Percentiles rank a stretch among this genome's conserved stretches.
Evolutionary conservation across 441 rosid genomes (phyloP).

Genomic region (Pelargonium australe): DNA sequence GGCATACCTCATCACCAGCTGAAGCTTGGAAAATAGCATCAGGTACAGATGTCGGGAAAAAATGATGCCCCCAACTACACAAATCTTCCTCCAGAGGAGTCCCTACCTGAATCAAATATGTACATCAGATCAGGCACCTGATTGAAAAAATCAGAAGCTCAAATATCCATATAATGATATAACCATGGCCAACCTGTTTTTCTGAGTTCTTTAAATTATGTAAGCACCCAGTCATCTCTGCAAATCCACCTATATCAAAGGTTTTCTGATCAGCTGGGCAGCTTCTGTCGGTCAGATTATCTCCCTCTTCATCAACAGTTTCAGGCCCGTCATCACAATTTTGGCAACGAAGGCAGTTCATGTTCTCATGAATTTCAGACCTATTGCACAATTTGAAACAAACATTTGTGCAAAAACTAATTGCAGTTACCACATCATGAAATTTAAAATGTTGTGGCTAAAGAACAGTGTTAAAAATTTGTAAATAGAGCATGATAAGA

Average conservation of each 20-base stretch:
- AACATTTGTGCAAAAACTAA: constrained; percentile 4
- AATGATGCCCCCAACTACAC: constrained; percentile 92
- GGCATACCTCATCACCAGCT: constrained; percentile 80
- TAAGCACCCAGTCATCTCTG: constrained; percentile 63
- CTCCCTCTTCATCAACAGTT: constrained; percentile 30
- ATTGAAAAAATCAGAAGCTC: constrained; percentile 13
- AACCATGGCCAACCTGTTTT: constrained; percentile 53
- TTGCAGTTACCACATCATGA: constrained; percentile 7
- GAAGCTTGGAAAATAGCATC: constrained; percentile 81
- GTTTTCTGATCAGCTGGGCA: constrained; percentile 30
- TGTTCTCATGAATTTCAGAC: constrained; percentile 93
- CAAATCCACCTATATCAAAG: constrained; percentile 86
- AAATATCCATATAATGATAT: constrained; percentile 3
- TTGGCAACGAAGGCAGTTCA: constrained; percentile 73
- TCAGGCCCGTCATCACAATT: constrained; percentile 26
- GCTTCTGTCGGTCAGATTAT: constrained; percentile 21
- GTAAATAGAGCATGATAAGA: no score
- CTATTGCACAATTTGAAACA: constrained; percentile 32
- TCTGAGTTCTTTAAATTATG: constrained; percentile 65
- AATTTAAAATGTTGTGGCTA: constrained; percentile 11
- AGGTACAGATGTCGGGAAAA: constrained; percentile 61
- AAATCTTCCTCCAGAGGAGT: constrained; percentile 87
- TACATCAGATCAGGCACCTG: background rate
- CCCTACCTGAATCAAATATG: constrained; percentile 49
- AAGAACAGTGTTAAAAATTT: background rate